Conservation (phyloP, 768 basidiomycete genomes). For the Boletus barrowsii region DNA sequence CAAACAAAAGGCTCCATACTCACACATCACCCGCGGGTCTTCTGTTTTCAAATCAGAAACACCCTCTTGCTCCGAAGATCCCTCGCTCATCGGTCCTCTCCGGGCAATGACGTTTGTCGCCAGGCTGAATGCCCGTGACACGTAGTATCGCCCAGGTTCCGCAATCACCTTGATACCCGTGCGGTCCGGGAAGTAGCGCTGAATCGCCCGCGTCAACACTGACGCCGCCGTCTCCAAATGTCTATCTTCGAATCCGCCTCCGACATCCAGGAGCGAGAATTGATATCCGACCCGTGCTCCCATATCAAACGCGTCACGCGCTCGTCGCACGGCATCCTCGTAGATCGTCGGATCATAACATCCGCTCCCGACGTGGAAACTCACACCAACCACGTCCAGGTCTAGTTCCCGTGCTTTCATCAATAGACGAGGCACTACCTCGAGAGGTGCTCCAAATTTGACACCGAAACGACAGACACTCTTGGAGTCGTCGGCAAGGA, state of each 20-base stretch:
- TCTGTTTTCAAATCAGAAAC: conserved; percentile 26
- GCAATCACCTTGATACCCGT: conserved; percentile 77
- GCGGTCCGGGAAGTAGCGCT: conserved; percentile 74
- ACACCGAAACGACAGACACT: conserved; percentile 89
- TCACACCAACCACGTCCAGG: conserved; percentile 89
- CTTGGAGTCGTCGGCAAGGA: conserved; percentile 97
- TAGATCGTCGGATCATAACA: conserved; percentile 92
- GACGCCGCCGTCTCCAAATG: conserved; percentile 79
- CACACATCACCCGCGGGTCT: conserved; percentile 81
- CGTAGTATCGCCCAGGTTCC: conserved; percentile 94
- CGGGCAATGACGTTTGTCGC: conserved; percentile 93
- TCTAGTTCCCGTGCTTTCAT: conserved; percentile 72
- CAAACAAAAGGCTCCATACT: conserved; percentile 36
- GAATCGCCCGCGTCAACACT: conserved; percentile 68
- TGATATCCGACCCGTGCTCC: conserved; percentile 74
- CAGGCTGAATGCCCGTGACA: conserved; percentile 87
- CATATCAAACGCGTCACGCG: conserved; percentile 84
- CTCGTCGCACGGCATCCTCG: conserved; percentile 82
- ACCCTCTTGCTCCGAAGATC: conserved; percentile 22
- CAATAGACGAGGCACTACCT: conserved; percentile 74
- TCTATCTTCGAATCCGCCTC: conserved; percentile 92
- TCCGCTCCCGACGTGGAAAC: conserved; percentile 97
- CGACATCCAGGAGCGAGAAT: conserved; percentile 87
- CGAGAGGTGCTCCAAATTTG: conserved; percentile 94
- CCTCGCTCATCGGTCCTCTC: conserved; percentile 52